Conservation (phyloP, 2,329 filamentous ascomycete genomes). For the Colletotrichum falcatum region DNA sequence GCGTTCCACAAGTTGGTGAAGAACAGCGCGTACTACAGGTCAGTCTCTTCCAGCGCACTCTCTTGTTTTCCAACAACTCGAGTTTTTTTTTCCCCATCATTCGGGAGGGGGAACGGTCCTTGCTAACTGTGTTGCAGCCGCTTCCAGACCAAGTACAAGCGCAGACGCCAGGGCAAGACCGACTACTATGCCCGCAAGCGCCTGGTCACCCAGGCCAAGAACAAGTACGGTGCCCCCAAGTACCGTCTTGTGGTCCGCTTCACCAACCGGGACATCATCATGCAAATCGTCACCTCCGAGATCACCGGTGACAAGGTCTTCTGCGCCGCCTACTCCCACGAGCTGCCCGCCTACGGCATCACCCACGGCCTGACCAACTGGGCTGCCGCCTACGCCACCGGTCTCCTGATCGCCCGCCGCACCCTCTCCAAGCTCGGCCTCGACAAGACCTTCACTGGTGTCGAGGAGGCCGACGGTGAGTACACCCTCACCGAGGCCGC, state of each 20-base stretch:
- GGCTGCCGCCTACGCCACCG: slow-evolving; percentile 96
- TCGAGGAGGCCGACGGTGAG: slow-evolving; percentile 97
- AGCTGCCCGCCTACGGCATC: slow-evolving; percentile 97
- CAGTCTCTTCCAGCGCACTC: slow-evolving; percentile 55
- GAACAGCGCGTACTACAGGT: slow-evolving; percentile 99
- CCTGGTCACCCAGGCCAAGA: slow-evolving; percentile 99
- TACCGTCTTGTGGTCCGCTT: slow-evolving; percentile 99
- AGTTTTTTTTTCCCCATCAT: too few species aligned
- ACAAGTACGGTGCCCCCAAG: slow-evolving; percentile 99
- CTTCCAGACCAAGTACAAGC: slow-evolving; percentile 99
- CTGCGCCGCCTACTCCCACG: slow-evolving; percentile 91
- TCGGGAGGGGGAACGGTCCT: slow-evolving; percentile 7
- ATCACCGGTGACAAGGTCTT: slow-evolving; percentile 99
- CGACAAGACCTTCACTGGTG: slow-evolving; percentile 92
- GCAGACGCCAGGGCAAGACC: slow-evolving; percentile 95
- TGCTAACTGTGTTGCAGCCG: slow-evolving; percentile 69
- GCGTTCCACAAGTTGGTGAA: slow-evolving; percentile 95
- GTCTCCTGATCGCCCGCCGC: slow-evolving; percentile 96
- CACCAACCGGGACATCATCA: slow-evolving; percentile 99
- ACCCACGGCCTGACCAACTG: slow-evolving; percentile 99
- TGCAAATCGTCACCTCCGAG: slow-evolving; percentile 97
- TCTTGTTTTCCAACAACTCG: neutral
- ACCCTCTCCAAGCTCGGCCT: slow-evolving; percentile 97
- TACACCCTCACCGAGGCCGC: slow-evolving; percentile 94
- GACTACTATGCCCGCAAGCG: slow-evolving; percentile 99